Evolutionary conservation across 1,284 basidiomycete genomes (phyloP).

Genomic region (Cutaneotrichosporon cutaneum): DNA sequence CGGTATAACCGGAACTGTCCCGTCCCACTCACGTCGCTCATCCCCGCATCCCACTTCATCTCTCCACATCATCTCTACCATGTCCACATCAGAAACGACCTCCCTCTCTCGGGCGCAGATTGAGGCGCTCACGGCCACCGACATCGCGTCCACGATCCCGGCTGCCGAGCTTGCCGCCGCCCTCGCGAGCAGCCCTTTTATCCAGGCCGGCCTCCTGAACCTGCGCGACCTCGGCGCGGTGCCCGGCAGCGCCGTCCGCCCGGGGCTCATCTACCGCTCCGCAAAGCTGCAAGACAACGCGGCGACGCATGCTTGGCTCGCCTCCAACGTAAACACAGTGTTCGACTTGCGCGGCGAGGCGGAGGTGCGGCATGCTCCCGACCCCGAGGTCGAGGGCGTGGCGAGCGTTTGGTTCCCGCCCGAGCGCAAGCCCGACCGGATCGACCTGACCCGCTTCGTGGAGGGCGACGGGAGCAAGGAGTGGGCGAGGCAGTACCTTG

Average conservation of each 20-base stretch:
- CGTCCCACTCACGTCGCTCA: no score
- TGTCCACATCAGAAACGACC: not conserved
- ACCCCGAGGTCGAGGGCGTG: slow-evolving; percentile 13
- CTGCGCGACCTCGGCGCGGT: slow-evolving; percentile 21
- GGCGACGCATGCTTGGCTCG: slow-evolving; percentile 13
- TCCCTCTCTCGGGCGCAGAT: slow-evolving; percentile 10
- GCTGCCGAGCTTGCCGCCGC: slow-evolving; percentile 2
- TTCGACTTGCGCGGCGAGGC: slow-evolving; percentile 19
- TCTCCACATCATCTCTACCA: not conserved
- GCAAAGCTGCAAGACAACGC: slow-evolving; percentile 8
- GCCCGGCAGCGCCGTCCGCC: slow-evolving; percentile 9
- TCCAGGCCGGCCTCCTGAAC: slow-evolving; percentile 17
- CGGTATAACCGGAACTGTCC: no score
- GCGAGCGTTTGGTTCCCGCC: slow-evolving; percentile 9
- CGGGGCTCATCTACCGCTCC: slow-evolving; percentile 15
- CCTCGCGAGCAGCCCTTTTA: slow-evolving; percentile 17
- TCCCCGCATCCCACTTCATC: no score
- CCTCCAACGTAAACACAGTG: slow-evolving; percentile 8
- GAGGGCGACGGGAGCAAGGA: slow-evolving; percentile 16
- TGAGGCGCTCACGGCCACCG: slow-evolving; percentile 5
- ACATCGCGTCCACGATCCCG: slow-evolving; percentile 5
- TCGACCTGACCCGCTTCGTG: slow-evolving; percentile 13
- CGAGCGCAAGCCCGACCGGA: not conserved
- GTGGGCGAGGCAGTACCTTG: slow-evolving; percentile 18
- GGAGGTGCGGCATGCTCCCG: slow-evolving; percentile 11